Base-by-base conservation (phyloP, 176 grass and related monocot genomes). In the Oryza meyeriana region DNA sequence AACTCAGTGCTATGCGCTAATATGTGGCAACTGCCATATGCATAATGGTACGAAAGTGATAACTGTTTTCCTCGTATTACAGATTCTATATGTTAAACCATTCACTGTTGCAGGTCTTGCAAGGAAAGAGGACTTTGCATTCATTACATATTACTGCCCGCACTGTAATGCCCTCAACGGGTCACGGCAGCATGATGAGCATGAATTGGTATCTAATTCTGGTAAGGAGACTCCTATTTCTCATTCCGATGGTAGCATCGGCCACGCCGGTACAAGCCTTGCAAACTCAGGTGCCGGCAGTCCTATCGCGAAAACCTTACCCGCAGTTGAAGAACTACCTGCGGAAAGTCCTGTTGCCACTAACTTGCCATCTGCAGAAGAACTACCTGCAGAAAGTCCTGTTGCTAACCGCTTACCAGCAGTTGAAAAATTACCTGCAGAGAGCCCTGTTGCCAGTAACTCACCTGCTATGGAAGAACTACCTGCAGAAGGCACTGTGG, bases 71-170 rank as follows among this genome's bases (percentile, higher is more conserved):
- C 64, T 8, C 31, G 3, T 65, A 62, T 66, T 59, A 62, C 13
- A 45, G 27, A 28, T 28, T 76, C 22, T 69, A 10, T 52, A 29
- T 68, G 12, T 18, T 67, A 75, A 84, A 78, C 57, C 55, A 10
- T 86, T 71, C 28, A 50, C 50, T 83, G 28, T 14, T 61, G 36
- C 78, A 99, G 96, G 96, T 25, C 90, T 99, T 62, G 83, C 93
- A 2, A 95, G 93, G 77, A 94, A 99, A 80, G 93, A 99, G 61
- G 97, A 99, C 83, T 89, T 99, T 48, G 41, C 80, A 8, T 99
- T 88, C 61, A 81, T 99, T 16, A 93, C 93, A 58, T 99, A 99
- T 30, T 99, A 99, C 77, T 94, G 91, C 24, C 97, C 97, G 36
- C 88, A 96, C 71, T 99, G 97, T 40, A 90, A 79, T 79, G 85